Conservation (phyloP, 495 filamentous ascomycete species). For the Amphirosellinia nigrospora region DNA sequence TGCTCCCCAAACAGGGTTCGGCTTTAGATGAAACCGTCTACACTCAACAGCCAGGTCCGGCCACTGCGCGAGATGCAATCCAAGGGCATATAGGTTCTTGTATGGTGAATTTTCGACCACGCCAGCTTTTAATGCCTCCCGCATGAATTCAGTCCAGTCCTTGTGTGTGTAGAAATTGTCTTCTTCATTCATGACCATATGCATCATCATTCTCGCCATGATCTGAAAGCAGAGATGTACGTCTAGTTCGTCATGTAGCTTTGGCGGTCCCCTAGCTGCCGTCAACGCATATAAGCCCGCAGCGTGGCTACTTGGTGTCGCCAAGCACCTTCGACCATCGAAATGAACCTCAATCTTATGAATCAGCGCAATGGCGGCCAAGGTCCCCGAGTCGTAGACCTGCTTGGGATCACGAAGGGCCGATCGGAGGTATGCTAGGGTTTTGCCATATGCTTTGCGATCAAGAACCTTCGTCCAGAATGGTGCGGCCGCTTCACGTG, state of each 20-base stretch:
- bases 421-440: neutral
- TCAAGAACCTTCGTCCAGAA: neutral
- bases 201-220: neutral
- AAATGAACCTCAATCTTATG: neutral
- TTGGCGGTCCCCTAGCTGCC: neutral
- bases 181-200: neutral
- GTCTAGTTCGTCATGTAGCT: neutral
- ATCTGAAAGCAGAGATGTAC: neutral
- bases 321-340: neutral
- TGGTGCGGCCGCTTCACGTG: neutral
- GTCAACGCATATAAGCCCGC: neutral
- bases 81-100: neutral
- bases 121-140: neutral
- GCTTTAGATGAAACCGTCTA: neutral
- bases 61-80: neutral
- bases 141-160: neutral
- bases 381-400: neutral
- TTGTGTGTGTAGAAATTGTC: neutral
- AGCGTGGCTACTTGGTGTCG: neutral
- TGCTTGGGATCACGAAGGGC: neutral
- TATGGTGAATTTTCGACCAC: neutral
- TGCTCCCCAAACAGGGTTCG: neutral
- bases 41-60: neutral
- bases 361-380: neutral
- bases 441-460: neutral